Evolutionary conservation across 2,329 filamentous ascomycete genomes (phyloP), one percentile per base, ranked within the genome.

Genomic region (Ramichloridium luteum): DNA sequence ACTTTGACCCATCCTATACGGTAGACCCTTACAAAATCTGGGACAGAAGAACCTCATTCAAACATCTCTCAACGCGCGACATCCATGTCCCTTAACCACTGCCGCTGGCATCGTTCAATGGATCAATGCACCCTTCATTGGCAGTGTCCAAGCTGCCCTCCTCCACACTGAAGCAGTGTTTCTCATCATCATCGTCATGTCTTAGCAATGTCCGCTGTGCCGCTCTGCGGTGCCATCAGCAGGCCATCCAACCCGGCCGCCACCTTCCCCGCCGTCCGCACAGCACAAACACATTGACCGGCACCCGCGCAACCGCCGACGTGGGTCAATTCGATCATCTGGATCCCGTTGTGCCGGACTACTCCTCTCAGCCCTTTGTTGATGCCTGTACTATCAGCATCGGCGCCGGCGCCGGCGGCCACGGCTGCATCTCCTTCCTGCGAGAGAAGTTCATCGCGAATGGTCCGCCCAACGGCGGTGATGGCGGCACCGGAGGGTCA

Each of bases 341-440:
- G 13, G 81, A 93, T 53, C 88, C 88, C 2, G 54, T 72, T 1
- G 84, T 86, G 0, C 78, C 84, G 49, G 84, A 93, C 56, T 96
- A 92, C 58, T 72, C 80, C 11, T 67, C 77, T 17, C 74, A 83
- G 3, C 79, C 77, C 27, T 98, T 98, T 51, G 77, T 82, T 34
- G 90, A 98, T 59, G 80, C 82, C 54, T 86, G 86, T 34, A 72
- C 73, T 5, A 59, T 96, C 16, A 80, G 73, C 0, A 58, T 96
- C 3, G 70, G 80, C 46, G 80, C 86, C 12, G 90, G 90, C 6
- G 61, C 67, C 2, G 90, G 90, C 15, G 90, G 90, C 6, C 77
- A 90, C 51, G 90, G 90, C 41, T 98, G 90, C 52, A 83, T 96
- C 30, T 90, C 90, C 0, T 98, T 96, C 54, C 62, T 92, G 26